Evolutionary conservation across 2,329 filamentous ascomycete genomes (phyloP).

Genomic region (Sarocladiaceae sp.): DNA sequence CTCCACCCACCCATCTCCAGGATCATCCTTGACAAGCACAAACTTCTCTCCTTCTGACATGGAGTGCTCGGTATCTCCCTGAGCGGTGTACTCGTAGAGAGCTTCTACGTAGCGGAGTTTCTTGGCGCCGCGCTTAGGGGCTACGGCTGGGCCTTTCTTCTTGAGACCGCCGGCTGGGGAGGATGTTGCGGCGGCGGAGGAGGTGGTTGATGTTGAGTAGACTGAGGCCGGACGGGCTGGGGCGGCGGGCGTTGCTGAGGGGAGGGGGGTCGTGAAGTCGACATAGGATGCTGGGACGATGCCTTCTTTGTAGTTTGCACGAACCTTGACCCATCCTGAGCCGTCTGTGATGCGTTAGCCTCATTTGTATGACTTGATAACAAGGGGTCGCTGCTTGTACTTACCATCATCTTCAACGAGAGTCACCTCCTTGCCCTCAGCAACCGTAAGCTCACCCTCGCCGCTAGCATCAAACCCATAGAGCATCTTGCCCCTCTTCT

Average conservation of each 20-base stretch:
- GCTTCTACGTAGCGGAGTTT: conserved; percentile 92
- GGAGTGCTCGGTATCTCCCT: conserved; percentile 80
- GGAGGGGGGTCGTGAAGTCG: conserved; percentile 53
- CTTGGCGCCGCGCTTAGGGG: conserved; percentile 85
- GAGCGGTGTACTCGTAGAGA: conserved; percentile 84
- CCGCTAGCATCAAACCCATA: conserved; percentile 80
- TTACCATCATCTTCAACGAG: conserved; percentile 86
- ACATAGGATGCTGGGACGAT: conserved; percentile 86
- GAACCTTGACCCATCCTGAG: conserved; percentile 85
- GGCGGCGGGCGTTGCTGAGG: conserved; percentile 35
- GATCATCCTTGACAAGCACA: conserved; percentile 81
- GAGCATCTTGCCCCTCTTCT: conserved; percentile 78
- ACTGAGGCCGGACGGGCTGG: conserved; percentile 62
- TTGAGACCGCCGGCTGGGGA: conserved; percentile 40
- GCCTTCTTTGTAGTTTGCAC: conserved; percentile 70
- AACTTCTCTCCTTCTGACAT: conserved; percentile 92
- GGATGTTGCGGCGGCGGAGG: conserved; percentile 27
- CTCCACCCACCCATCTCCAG: conserved; percentile 94
- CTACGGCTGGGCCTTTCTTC: conserved; percentile 89
- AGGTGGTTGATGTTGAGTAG: conserved; percentile 65
- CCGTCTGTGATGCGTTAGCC: conserved; percentile 59
- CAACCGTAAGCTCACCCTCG: conserved; percentile 75
- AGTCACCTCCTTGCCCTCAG: conserved; percentile 72
- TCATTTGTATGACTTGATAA: not conserved
- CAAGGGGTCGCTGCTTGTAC: conserved; percentile 30